Evolutionary conservation across 2,329 filamentous ascomycete species (phyloP).

Genomic region (Eurotiales sp.): DNA sequence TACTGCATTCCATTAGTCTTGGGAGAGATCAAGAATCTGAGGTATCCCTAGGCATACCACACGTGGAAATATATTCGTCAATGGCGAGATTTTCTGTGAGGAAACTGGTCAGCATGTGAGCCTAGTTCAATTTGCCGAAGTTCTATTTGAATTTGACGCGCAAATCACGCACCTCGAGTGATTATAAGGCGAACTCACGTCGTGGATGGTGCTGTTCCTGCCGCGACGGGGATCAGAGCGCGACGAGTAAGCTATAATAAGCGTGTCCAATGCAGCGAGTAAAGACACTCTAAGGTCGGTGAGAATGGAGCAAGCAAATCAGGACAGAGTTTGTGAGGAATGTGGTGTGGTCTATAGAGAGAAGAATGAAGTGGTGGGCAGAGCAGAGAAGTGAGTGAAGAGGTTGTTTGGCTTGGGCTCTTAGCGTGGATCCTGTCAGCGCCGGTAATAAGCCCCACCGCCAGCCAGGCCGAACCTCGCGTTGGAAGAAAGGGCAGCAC

Average conservation of each 20-base stretch:
- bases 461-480: conserved; percentile 18
- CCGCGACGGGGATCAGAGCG: conserved; percentile 5
- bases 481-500: too few relatives aligned
- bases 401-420: conserved; percentile 37
- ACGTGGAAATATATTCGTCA: conserved; percentile 28
- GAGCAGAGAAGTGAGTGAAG: too few relatives aligned
- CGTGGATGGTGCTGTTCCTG: conserved; percentile 1
- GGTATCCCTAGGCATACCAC: conserved; percentile 32
- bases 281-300: neutral
- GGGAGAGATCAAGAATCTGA: conserved; percentile 30
- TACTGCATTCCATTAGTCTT: conserved; percentile 34
- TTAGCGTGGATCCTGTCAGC: conserved; percentile 37
- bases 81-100: conserved; percentile 21
- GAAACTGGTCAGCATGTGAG: conserved; percentile 13
- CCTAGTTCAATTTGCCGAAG: neutral
- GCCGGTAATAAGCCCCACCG: conserved; percentile 32
- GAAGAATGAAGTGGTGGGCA: conserved; percentile 27
- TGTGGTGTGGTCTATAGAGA: conserved; percentile 14
- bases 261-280: conserved; percentile 5
- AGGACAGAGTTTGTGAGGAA: too few relatives aligned
- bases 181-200: neutral
- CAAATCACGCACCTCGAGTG: neutral
- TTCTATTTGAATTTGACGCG: neutral
- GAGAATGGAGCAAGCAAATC: conserved; percentile 13
- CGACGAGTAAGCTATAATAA: conserved; percentile 14